phyloP scores from a whole-genome alignment of 2,329 filamentous ascomycete genomes.

The Alternaria ethzedia region DNA sequence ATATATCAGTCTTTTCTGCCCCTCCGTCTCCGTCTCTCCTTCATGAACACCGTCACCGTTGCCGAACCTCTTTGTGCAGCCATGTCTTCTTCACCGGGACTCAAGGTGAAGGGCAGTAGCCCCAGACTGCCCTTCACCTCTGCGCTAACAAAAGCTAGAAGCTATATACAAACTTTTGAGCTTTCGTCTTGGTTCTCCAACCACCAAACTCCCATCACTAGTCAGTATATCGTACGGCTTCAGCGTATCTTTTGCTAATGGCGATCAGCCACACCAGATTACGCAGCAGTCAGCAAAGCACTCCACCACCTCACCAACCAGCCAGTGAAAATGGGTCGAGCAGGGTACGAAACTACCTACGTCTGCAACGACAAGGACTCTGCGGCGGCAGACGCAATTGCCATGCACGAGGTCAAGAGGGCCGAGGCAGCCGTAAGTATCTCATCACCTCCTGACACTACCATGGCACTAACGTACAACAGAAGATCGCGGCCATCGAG shows the following conservation, averaged over 20 bases:
- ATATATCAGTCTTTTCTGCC: not conserved
- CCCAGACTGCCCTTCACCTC: constrained; percentile 1
- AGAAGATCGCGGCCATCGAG: constrained; percentile 1
- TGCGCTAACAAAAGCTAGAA: not conserved
- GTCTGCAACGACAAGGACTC: constrained; percentile 2
- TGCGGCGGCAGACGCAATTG: constrained; percentile 2
- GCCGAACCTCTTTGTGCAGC: not conserved
- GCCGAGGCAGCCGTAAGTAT: constrained; percentile 7
- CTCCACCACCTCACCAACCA: not conserved
- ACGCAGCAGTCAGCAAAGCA: not conserved
- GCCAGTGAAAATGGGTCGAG: constrained; percentile 22
- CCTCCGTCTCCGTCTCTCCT: not conserved
- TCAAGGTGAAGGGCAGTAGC: not conserved
- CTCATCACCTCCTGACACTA: not conserved
- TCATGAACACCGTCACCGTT: not conserved
- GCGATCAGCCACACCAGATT: not conserved
- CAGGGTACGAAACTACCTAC: constrained; percentile 25
- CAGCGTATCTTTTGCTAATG: not conserved
- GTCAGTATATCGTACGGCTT: not conserved
- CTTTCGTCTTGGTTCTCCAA: not conserved
- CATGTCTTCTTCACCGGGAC: not conserved
- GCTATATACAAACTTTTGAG: not conserved
- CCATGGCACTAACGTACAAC: not conserved
- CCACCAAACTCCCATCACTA: not conserved
- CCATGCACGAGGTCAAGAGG: not conserved